Conservation (phyloP, 2,329 filamentous ascomycete genomes). For the Cladosporium sp. region DNA sequence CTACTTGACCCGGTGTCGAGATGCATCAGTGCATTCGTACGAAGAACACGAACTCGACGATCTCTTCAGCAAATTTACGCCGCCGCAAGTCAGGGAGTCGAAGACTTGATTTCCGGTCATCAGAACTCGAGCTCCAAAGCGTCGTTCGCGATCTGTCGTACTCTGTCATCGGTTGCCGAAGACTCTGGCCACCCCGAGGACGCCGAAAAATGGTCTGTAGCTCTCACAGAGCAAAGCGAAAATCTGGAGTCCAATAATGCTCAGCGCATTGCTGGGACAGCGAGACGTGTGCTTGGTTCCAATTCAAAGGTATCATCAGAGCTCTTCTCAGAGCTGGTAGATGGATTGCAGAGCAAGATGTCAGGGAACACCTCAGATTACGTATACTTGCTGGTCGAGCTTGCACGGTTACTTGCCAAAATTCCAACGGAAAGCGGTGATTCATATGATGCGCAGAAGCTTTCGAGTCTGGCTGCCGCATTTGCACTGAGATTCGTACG, state of each 20-base stretch:
- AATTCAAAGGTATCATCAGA: neutral
- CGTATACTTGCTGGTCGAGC: conserved; percentile 22
- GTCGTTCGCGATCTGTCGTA: conserved; percentile 11
- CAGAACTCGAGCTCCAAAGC: neutral
- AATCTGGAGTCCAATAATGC: conserved; percentile 19
- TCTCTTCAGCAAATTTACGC: neutral
- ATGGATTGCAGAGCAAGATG: conserved; percentile 16
- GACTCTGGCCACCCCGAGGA: conserved; percentile 11
- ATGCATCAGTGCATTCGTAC: conserved; percentile 56
- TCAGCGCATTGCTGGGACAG: conserved; percentile 16
- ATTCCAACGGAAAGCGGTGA: neutral
- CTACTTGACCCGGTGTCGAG: conserved; percentile 35
- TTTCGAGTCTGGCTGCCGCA: conserved; percentile 10
- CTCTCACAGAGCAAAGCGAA: conserved; percentile 14
- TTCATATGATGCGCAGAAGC: neutral
- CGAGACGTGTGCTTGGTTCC: neutral
- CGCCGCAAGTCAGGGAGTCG: neutral
- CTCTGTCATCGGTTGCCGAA: conserved; percentile 20
- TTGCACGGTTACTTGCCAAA: conserved; percentile 11
- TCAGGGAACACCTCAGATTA: conserved; percentile 24
- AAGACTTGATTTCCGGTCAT: neutral
- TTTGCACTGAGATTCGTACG: conserved; percentile 27
- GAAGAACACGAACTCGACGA: conserved; percentile 10
- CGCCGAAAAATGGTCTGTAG: conserved; percentile 15
- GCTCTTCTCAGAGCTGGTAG: neutral